Conservation (phyloP, 345 rosid species). For the Salix koriyanagi region DNA sequence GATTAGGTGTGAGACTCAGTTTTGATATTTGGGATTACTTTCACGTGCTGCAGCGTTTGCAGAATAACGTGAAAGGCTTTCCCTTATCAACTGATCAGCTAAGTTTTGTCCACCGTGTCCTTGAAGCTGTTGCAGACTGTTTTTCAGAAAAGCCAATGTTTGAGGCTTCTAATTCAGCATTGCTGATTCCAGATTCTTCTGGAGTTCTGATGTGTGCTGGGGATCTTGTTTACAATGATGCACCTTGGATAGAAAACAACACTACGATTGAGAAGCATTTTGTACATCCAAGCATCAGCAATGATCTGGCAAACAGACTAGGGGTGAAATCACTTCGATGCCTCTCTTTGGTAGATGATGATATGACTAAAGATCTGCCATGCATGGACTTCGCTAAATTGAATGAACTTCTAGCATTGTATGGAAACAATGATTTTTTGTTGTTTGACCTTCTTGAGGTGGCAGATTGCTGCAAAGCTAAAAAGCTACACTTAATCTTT, state of each 20-base stretch:
- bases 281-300: slow-evolving; percentile 74
- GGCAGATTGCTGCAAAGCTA: slow-evolving; percentile 91
- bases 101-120: slow-evolving; percentile 67
- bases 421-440: slow-evolving; percentile 74
- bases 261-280: slow-evolving; percentile 59
- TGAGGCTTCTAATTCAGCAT: slow-evolving; percentile 47
- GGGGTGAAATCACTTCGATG: slow-evolving; percentile 85
- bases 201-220: slow-evolving; percentile 54
- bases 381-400: slow-evolving; percentile 83
- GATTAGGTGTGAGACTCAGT: slow-evolving; percentile 74
- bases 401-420: slow-evolving; percentile 65
- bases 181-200: slow-evolving; percentile 70
- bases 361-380: slow-evolving; percentile 81
- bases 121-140: slow-evolving; percentile 82
- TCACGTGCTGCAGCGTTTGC: slow-evolving; percentile 64
- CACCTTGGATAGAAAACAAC: slow-evolving; percentile 91
- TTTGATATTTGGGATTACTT: slow-evolving; percentile 77
- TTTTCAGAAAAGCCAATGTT: slow-evolving; percentile 43
- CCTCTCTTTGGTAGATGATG: slow-evolving; percentile 72
- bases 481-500: slow-evolving; percentile 64
- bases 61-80: slow-evolving; percentile 56
- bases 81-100: slow-evolving; percentile 66
- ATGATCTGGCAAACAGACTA: slow-evolving; percentile 75
- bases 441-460: slow-evolving; percentile 91
- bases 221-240: slow-evolving; percentile 85